A percentile compares a stretch with the other conserved stretches of the same genome.
Evolutionary conservation across 2,329 filamentous ascomycete genomes (phyloP).

Genomic region (Teratosphaeria zuluensis): DNA sequence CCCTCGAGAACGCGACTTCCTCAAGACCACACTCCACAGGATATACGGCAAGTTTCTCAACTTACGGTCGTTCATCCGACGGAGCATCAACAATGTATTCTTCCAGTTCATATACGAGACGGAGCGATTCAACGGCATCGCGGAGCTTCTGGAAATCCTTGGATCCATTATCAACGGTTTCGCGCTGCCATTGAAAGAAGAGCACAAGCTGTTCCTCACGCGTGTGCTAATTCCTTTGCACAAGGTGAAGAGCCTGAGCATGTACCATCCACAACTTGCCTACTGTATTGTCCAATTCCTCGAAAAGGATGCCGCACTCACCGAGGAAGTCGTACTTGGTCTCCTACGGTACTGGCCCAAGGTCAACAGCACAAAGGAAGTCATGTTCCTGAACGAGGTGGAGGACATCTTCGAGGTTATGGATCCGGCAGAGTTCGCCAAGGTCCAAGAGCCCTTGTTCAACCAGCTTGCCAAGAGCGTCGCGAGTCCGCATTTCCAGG

Average conservation of each 20-base stretch:
- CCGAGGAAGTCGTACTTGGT: conserved; percentile 94
- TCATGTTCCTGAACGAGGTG: conserved; percentile 99
- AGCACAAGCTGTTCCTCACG: conserved; percentile 96
- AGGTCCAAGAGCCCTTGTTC: conserved; percentile 96
- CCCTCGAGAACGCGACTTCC: conserved; percentile 87
- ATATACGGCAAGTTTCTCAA: conserved; percentile 99
- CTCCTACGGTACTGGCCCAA: conserved; percentile 97
- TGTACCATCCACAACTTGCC: conserved; percentile 97
- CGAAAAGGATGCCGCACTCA: conserved; percentile 93
- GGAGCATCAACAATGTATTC: conserved; percentile 99
- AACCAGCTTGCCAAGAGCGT: conserved; percentile 96
- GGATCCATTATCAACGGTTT: conserved; percentile 99
- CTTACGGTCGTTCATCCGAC: conserved; percentile 87
- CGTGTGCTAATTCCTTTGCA: conserved; percentile 86
- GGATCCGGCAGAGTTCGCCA: conserved; percentile 96
- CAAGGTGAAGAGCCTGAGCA: conserved; percentile 98
- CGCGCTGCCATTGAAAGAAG: conserved; percentile 89
- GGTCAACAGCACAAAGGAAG: conserved; percentile 98
- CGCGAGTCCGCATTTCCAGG: conserved; percentile 96
- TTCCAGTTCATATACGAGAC: conserved; percentile 99
- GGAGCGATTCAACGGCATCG: conserved; percentile 95
- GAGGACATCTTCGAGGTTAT: conserved; percentile 99
- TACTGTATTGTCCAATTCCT: conserved; percentile 99
- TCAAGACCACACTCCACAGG: conserved; percentile 94
- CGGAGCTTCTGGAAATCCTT: conserved; percentile 89